Evolutionary conservation across 495 filamentous ascomycete genomes (phyloP).

Genomic region (Podospora appendiculata): DNA sequence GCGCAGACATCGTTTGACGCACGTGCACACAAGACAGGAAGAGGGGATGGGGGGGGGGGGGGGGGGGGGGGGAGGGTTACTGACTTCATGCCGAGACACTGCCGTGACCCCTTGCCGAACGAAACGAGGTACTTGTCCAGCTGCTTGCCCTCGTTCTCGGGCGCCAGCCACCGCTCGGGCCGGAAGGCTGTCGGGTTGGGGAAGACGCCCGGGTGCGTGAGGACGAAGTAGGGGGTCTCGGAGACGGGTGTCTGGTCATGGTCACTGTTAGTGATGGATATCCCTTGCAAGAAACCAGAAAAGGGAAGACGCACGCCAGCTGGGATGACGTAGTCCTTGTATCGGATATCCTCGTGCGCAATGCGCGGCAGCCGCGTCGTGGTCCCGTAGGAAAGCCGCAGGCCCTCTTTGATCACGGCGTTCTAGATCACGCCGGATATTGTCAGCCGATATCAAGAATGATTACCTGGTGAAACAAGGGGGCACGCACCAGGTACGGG

Average conservation of each 20-base stretch:
- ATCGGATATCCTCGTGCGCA: slow-evolving; percentile 21
- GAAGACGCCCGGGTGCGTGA: slow-evolving; percentile 35
- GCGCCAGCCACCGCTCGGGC: slow-evolving; percentile 45
- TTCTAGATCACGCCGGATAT: slow-evolving; percentile 15
- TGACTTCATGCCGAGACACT: slow-evolving; percentile 44
- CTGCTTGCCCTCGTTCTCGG: slow-evolving; percentile 7
- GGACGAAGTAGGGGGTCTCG: slow-evolving; percentile 22
- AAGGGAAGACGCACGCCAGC: slow-evolving; percentile 11
- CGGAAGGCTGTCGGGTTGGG: slow-evolving; percentile 38
- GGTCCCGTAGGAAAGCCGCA: slow-evolving; percentile 38
- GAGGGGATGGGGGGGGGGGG: too few relatives aligned
- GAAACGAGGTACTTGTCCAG: slow-evolving; percentile 42
- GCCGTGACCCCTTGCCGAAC: slow-evolving; percentile 39
- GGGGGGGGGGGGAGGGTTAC: too few relatives aligned
- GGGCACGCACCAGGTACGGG: slow-evolving; percentile 35
- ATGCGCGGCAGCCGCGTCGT: slow-evolving; percentile 32
- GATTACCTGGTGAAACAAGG: too few relatives aligned
- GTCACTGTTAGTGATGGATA: neutral
- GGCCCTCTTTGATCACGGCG: slow-evolving; percentile 38
- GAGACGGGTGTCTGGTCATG: slow-evolving; percentile 10
- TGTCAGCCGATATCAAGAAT: neutral
- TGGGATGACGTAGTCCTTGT: slow-evolving; percentile 16
- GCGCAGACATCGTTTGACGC: too few relatives aligned
- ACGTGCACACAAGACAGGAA: too few relatives aligned
- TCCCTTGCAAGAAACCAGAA: too few relatives aligned